Percentiles rank a stretch among this genome's conserved stretches.
Conservation (phyloP, 2,329 filamentous ascomycete species). For the Ceratocystis smalleyi region DNA sequence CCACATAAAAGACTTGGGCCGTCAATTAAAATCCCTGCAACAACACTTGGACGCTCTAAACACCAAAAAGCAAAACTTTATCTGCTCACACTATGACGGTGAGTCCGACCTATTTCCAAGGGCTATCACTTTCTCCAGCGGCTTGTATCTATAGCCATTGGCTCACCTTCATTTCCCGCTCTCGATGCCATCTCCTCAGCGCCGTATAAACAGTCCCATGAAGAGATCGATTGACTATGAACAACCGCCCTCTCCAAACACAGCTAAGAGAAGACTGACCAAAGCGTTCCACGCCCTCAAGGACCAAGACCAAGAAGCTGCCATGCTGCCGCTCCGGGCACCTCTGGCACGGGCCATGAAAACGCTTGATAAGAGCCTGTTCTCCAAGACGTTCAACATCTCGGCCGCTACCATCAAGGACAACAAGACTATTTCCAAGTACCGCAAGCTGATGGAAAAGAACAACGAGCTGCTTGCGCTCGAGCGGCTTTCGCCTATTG, state of each 20-base stretch:
- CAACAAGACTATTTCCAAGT: conserved; percentile 55
- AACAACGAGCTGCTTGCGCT: conserved; percentile 50
- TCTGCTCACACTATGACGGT: conserved; percentile 4
- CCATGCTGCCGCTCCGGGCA: conserved; percentile 54
- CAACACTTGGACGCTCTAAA: not conserved
- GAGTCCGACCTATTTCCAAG: not conserved
- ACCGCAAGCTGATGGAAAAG: conserved; percentile 49
- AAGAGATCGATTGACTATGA: not conserved
- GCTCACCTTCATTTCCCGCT: not conserved
- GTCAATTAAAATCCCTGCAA: conserved; percentile 17
- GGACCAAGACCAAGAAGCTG: conserved; percentile 19
- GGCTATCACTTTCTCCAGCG: too few relatives aligned
- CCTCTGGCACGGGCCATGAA: conserved; percentile 67
- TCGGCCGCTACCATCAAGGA: conserved; percentile 67
- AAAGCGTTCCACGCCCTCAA: conserved; percentile 12
- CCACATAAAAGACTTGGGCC: conserved; percentile 5
- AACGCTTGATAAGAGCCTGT: conserved; percentile 68
- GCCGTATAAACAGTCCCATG: not conserved
- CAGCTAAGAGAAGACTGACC: conserved; percentile 3
- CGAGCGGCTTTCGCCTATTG: conserved; percentile 48
- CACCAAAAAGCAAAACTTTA: conserved; percentile 1
- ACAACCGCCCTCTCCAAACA: not conserved
- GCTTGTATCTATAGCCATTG: not conserved
- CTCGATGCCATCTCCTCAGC: not conserved
- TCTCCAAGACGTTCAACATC: conserved; percentile 58